These are phyloP conservation scores for Thielaviopsis populi DNA, from an alignment of 2,329 filamentous ascomycete genomes.

Conservation along the genomic window DNA sequence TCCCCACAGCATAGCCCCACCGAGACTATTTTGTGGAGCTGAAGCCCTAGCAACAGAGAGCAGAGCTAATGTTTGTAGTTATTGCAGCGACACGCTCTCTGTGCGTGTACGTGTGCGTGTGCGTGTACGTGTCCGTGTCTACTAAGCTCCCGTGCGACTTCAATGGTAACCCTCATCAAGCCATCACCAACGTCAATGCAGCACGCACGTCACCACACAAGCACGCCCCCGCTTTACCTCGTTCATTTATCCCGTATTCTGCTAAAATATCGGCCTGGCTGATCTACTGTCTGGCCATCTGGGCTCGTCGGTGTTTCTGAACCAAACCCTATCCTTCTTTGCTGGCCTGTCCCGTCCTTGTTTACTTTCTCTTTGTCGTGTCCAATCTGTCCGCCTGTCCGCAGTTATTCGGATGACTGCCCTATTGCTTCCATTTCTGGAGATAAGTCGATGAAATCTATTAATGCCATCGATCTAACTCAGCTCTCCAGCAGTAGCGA, in stretches of 20 bases:
- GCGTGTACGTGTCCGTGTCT: no score
- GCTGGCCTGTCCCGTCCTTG: background rate
- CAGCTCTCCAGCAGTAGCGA: constrained; percentile 4
- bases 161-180: background rate
- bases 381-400: no score
- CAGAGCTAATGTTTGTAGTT: no score
- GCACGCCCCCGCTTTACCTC: background rate
- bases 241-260: background rate
- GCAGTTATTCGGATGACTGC: constrained; percentile 1
- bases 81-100: no score
- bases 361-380: background rate
- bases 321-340: background rate
- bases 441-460: constrained; percentile 6
- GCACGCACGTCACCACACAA: background rate
- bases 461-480: constrained; percentile 8
- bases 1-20: no score
- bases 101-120: no score
- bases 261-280: no score
- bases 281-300: background rate
- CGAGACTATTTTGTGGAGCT: background rate
- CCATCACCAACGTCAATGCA: background rate
- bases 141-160: background rate
- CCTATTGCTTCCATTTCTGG: background rate
- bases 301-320: background rate
- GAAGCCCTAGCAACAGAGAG: background rate